phyloP scores from a whole-genome alignment of 2,329 filamentous ascomycete genomes.

The Fusarium sp. region DNA sequence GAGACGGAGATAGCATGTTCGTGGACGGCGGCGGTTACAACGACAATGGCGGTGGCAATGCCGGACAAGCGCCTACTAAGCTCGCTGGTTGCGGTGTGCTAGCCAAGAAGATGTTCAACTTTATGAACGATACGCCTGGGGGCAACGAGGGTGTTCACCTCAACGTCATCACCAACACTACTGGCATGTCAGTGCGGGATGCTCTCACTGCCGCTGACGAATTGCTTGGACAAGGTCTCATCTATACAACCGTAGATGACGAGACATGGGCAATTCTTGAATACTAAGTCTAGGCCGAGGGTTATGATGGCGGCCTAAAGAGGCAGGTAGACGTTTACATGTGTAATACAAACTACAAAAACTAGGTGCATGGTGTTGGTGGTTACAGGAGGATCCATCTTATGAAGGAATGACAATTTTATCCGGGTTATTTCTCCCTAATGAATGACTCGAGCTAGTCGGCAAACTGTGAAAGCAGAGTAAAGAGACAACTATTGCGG shows the following conservation, averaged over 20 bases:
- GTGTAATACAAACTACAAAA: slow-evolving; percentile 29
- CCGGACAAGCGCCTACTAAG: slow-evolving; percentile 56
- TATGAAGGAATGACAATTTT: slow-evolving; percentile 49
- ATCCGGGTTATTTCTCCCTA: slow-evolving; percentile 36
- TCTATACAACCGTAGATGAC: slow-evolving; percentile 94
- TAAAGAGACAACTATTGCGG: slow-evolving; percentile 30
- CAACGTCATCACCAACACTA: slow-evolving; percentile 77
- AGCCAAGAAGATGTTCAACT: slow-evolving; percentile 79
- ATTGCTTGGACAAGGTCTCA: slow-evolving; percentile 77
- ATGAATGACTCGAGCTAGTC: slow-evolving; percentile 49
- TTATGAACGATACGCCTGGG: slow-evolving; percentile 75
- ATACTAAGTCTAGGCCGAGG: slow-evolving; percentile 56
- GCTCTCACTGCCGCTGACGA: slow-evolving; percentile 86
- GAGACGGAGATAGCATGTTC: slow-evolving; percentile 66
- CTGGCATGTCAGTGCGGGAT: slow-evolving; percentile 76
- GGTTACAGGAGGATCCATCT: slow-evolving; percentile 38
- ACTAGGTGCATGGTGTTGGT: slow-evolving; percentile 48
- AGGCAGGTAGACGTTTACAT: slow-evolving; percentile 6
- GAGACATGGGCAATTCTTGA: slow-evolving; percentile 91
- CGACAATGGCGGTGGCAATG: slow-evolving; percentile 54
- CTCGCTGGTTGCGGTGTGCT: slow-evolving; percentile 63
- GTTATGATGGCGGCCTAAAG: background rate
- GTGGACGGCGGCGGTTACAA: slow-evolving; percentile 63
- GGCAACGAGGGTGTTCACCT: slow-evolving; percentile 87
- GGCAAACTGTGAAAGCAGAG: slow-evolving; percentile 25